Base-by-base conservation (phyloP, 2,329 filamentous ascomycete species). In the Byssoonygena ceratinophila region DNA sequence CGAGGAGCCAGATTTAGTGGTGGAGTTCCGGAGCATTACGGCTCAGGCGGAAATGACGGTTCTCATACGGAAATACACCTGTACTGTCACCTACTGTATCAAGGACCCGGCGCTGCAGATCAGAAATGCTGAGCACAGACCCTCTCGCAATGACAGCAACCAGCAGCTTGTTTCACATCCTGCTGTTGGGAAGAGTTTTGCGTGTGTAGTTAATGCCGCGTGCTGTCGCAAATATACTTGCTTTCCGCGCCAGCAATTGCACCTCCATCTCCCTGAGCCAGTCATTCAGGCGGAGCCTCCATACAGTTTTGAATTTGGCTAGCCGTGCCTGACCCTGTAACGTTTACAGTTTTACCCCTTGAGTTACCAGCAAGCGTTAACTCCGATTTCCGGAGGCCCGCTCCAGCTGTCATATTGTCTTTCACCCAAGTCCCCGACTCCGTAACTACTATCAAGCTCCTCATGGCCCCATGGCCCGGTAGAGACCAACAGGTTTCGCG, bases 281-380 rank as follows among this genome's bases (percentile, higher is more conserved):
- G 20, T 32, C 22, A 9, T 49, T 20, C 25, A 22, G 22, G 12
- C 23, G 5, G 18, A 39, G 46, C 34, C 22, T 9, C 7, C 4
- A 29, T 14, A 16, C 27, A 2, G 40, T 51, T 51, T 44, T 44
- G 48, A 51, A 51, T 51, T 51, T 25, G 39, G 37, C 48, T 51
- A 44, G 37, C 37, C 29, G 49, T 51, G 40, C 49, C 49, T 51
- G 49, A 37, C 32, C 49, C 49, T 51, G 49, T 51, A 51, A 51
- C 49, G 40, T 45, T 51, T 45, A 51, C 39, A 51, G 49, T 51
- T 51, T 37, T 23, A 45, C 49, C 49, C 49, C 49, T 51, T 51
- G 49, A 51, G 49, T 50, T 50, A 50, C 47, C 47, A 50, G 43
- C 27, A 5, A 25, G 34, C 37, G 16, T 34, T 41, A 32, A 34